Conservation (phyloP, 257 asterid genomes). For the Ligustrum vulgare region DNA sequence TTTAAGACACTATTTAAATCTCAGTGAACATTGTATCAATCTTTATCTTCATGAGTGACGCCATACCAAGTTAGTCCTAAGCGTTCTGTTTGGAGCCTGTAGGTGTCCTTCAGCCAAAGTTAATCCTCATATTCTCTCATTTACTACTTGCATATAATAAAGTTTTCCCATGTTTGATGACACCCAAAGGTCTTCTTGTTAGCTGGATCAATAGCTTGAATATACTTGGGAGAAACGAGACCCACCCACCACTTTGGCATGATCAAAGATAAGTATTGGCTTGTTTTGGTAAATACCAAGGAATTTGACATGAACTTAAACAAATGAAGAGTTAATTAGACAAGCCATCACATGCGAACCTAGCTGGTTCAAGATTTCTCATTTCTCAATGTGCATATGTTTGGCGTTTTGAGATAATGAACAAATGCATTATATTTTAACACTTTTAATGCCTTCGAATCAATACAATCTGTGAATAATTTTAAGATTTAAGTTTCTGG, state of each 20-base stretch:
- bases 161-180: neutral
- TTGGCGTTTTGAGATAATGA: conserved; percentile 4
- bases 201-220: conserved; percentile 4
- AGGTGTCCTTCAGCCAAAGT: neutral
- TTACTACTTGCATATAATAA: neutral
- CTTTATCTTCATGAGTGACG: neutral
- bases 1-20: neutral
- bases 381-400: neutral
- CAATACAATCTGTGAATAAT: neutral
- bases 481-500: neutral
- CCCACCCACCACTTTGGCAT: neutral
- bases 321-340: neutral
- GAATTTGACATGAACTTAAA: neutral
- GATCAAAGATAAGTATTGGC: neutral
- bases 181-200: neutral
- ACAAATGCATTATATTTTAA: neutral
- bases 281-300: neutral
- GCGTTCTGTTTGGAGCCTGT: neutral
- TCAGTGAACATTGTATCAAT: neutral
- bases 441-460: conserved; percentile 8
- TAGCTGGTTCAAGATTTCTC: conserved; percentile 4
- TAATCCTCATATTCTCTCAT: neutral
- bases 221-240: neutral
- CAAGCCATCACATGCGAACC: neutral
- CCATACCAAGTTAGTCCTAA: neutral